Evolutionary conservation across 2,329 filamentous ascomycete species (phyloP), one percentile per base, ranked within the genome.

Genomic region (Trichoderma oligosporum): DNA sequence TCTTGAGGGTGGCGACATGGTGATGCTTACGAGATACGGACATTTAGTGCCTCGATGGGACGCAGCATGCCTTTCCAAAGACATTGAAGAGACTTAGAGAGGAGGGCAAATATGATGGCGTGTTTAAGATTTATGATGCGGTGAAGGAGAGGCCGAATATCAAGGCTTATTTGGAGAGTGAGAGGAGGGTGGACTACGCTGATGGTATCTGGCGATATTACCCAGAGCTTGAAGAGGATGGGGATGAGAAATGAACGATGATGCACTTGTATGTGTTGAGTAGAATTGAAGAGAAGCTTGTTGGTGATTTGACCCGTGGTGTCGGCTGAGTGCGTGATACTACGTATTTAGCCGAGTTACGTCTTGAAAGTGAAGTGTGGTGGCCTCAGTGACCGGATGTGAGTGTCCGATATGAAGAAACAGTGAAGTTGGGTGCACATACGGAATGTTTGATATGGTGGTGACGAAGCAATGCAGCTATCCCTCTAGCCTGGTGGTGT

Each of bases 161-260:
- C 64, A 86, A 85, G 72, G 80, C 76, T 41, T 93, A 93, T 67
- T 70, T 93, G 51, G 78, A 71, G 18, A 91, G 88, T 69, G 77
- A 83, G 3, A 79, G 85, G 61, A 77, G 88, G 38, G 67, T 80
- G 66, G 70, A 77, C 51, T 93, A 89, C 67, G 74, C 76, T 0
- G 71, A 78, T 60, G 88, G 88, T 1, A 80, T 93, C 41, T 93
- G 84, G 68, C 78, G 89, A 33, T 75, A 88, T 65, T 92, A 93
- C 66, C 79, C 83, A 2, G 88, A 92, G 74, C 70, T 93, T 49
- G 88, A 92, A 41, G 71, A 79, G 38, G 57, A 59, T 53, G 35
- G 29, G 4, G 36, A 25, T 5, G 41, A 20, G 44, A 18, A 35
- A 22, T 44, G 9, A 45, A 25, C 4, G 3, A 7, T 14, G 22